These are phyloP conservation scores for Xylaria flabelliformis DNA, from an alignment of 495 filamentous ascomycete species.

Conservation along the genomic window DNA sequence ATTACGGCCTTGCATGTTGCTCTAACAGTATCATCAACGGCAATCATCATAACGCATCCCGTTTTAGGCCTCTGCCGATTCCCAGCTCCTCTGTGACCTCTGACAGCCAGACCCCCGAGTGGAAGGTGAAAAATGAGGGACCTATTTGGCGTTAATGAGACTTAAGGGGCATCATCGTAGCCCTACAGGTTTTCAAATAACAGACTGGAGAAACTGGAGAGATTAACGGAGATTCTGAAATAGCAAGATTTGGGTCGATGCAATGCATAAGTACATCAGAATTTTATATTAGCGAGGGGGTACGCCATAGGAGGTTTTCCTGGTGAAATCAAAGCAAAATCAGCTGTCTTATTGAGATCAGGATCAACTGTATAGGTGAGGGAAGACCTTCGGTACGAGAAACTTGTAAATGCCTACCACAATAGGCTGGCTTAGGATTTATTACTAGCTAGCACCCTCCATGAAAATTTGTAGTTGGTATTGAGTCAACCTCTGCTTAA, in stretches of 20 bases:
- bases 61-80: neutral
- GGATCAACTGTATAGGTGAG: neutral
- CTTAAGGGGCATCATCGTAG: neutral
- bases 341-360: neutral
- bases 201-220: neutral
- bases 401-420: neutral
- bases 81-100: neutral
- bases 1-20: neutral
- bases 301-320: neutral
- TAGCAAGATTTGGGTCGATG: neutral
- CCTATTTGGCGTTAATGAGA: neutral
- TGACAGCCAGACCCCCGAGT: neutral
- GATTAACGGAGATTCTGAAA: neutral
- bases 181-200: neutral
- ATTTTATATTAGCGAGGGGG: neutral
- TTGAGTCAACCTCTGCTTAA: neutral
- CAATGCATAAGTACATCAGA: neutral
- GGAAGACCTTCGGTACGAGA: neutral
- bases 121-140: neutral
- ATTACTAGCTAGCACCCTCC: neutral
- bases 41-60: neutral
- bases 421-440: neutral
- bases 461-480: too few species aligned
- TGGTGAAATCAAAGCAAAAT: neutral
- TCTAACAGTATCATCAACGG: neutral